These are phyloP conservation scores for Cucumis cinereus DNA, from an alignment of 306 rosid genomes.

Conservation along the genomic window DNA sequence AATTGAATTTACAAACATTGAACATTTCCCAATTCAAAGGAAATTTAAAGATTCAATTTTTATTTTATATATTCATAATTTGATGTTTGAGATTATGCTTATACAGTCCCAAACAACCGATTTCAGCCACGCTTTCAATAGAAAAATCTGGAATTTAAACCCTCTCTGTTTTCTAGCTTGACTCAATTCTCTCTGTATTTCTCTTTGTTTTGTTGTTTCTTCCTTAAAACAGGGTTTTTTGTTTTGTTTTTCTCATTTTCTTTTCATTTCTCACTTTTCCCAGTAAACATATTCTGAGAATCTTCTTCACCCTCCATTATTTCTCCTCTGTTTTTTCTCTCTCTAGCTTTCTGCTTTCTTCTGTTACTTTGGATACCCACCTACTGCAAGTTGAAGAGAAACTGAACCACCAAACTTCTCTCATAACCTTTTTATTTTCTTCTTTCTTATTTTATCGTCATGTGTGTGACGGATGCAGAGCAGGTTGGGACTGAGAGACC, in stretches of 20 bases:
- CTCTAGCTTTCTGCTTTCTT: background rate
- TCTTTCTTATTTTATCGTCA: conserved; percentile 18
- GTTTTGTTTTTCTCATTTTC: background rate
- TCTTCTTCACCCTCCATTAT: conserved; percentile 5
- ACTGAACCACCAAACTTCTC: conserved; percentile 16
- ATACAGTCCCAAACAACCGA: background rate
- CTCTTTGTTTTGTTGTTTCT: background rate
- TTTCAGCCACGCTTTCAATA: conserved; percentile 3
- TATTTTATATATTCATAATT: too few relatives aligned
- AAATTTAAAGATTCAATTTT: too few relatives aligned
- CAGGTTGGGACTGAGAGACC: conserved; percentile 40
- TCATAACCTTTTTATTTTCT: background rate
- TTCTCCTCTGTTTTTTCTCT: conserved; percentile 3
- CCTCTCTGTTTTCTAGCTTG: background rate
- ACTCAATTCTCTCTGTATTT: background rate
- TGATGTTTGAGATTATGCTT: too few relatives aligned
- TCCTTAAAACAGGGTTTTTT: background rate
- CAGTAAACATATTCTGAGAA: background rate
- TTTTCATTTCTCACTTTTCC: background rate
- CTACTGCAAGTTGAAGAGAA: conserved; percentile 22
- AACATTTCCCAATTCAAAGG: background rate
- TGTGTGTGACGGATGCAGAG: conserved; percentile 71
- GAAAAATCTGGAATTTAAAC: background rate
- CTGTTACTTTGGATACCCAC: conserved; percentile 24
- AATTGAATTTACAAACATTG: conserved; percentile 4